Evolutionary conservation across 2,329 filamentous ascomycete genomes (phyloP).

Genomic region (Ophiosphaerella herpotricha): DNA sequence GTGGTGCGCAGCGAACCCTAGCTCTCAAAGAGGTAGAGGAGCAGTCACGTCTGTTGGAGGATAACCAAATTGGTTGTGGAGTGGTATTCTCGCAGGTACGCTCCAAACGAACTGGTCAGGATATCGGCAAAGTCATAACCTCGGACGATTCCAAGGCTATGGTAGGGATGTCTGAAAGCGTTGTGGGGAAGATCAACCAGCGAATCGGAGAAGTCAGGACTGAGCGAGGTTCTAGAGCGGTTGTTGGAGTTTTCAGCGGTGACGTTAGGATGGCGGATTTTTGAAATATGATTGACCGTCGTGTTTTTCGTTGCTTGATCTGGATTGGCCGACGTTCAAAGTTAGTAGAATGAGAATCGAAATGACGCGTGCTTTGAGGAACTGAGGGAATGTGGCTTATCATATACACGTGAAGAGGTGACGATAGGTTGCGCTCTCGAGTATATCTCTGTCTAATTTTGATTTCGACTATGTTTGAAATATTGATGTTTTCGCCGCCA

Average conservation of each 20-base stretch:
- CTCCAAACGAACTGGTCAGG: slow-evolving; percentile 10
- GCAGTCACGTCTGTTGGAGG: slow-evolving; percentile 10
- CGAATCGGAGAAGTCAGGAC: slow-evolving; percentile 9
- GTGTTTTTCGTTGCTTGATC: too few species aligned
- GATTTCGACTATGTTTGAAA: too few species aligned
- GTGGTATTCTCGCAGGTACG: slow-evolving; percentile 12
- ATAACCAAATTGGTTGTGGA: slow-evolving; percentile 13
- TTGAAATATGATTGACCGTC: too few species aligned
- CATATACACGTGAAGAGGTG: too few species aligned
- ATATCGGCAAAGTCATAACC: slow-evolving; percentile 12
- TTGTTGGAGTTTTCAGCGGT: slow-evolving; percentile 3
- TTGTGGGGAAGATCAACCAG: slow-evolving; percentile 14
- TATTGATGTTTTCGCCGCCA: too few species aligned
- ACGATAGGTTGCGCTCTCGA: too few species aligned
- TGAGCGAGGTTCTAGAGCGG: slow-evolving; percentile 2
- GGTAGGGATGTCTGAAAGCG: slow-evolving; percentile 11
- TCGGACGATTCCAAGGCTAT: slow-evolving; percentile 9
- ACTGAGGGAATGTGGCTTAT: too few species aligned
- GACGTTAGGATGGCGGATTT: neutral
- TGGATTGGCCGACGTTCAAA: too few species aligned
- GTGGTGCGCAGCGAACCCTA: slow-evolving; percentile 11
- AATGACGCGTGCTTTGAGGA: too few species aligned
- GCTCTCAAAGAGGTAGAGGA: slow-evolving; percentile 14
- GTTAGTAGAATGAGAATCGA: too few species aligned
- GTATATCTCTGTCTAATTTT: too few species aligned